Conservation (phyloP, 176 grass and related monocot species). For the Carex cristatella region DNA sequence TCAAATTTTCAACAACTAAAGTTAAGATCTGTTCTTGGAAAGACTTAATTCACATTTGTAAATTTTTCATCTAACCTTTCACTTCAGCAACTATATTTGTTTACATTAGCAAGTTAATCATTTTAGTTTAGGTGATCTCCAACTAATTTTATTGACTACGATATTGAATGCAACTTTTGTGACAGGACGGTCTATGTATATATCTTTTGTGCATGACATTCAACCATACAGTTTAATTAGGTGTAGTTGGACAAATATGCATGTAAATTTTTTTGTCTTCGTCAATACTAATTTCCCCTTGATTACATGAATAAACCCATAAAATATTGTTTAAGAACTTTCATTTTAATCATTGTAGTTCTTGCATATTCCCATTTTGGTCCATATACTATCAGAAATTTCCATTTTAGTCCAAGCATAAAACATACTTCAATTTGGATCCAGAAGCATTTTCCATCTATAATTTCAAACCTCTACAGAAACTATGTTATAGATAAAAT, state of each 20-base stretch:
- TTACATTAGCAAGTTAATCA: neutral
- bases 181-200: neutral
- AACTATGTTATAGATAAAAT: neutral
- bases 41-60: neutral
- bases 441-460: neutral
- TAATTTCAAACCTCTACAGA: neutral
- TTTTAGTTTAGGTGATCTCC: neutral
- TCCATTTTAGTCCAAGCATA: neutral
- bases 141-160: neutral
- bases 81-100: neutral
- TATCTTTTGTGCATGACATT: neutral
- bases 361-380: too few species aligned
- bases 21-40: neutral
- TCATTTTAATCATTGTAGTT: too few species aligned
- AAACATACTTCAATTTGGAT: neutral
- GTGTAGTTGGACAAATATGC: neutral
- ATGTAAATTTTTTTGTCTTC: too few species aligned
- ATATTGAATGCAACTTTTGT: neutral
- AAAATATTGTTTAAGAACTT: too few species aligned
- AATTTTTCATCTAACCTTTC: conserved; percentile 1
- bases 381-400: too few species aligned
- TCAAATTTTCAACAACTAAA: conserved; percentile 13
- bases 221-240: neutral
- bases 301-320: too few species aligned
- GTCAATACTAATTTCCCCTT: too few species aligned